These are phyloP conservation scores for Rutstroemia sydowiana DNA, from an alignment of 2,329 filamentous ascomycete genomes.

Conservation along the genomic window DNA sequence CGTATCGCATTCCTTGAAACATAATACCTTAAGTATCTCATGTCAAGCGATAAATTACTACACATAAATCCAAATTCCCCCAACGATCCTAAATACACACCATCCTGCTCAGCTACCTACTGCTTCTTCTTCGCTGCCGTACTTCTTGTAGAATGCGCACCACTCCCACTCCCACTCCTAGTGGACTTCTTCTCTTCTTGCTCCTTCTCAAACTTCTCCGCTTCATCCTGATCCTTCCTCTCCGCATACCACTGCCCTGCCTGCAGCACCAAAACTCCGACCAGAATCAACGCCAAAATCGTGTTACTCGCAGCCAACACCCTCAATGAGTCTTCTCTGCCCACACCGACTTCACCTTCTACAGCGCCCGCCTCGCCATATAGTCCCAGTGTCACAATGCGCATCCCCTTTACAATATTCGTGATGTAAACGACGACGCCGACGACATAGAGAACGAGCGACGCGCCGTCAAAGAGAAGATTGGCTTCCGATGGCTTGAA, in stretches of 20 bases:
- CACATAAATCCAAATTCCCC: background rate
- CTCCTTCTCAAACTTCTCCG: slow-evolving; percentile 53
- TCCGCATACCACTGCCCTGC: slow-evolving; percentile 98
- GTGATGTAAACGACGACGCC: slow-evolving; percentile 89
- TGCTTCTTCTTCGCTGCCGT: slow-evolving; percentile 32
- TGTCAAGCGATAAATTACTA: background rate
- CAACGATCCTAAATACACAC: background rate
- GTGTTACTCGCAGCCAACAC: slow-evolving; percentile 93
- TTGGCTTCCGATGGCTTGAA: slow-evolving; percentile 92
- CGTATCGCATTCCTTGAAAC: too few relatives aligned
- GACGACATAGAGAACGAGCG: slow-evolving; percentile 68
- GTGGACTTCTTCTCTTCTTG: slow-evolving; percentile 39
- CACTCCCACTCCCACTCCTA: slow-evolving; percentile 10
- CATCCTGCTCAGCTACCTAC: slow-evolving; percentile 10
- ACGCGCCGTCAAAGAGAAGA: slow-evolving; percentile 82
- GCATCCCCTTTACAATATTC: slow-evolving; percentile 92
- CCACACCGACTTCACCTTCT: slow-evolving; percentile 60
- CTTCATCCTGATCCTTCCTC: slow-evolving; percentile 80
- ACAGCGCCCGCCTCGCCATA: slow-evolving; percentile 35
- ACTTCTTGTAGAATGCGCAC: slow-evolving; percentile 21
- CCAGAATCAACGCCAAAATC: slow-evolving; percentile 83
- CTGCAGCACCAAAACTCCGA: slow-evolving; percentile 88
- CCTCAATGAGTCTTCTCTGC: slow-evolving; percentile 80
- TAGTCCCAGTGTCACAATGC: slow-evolving; percentile 68
- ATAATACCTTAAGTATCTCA: too few relatives aligned